Conservation (phyloP, 2,329 filamentous ascomycete species). For the Cryphonectria carpinicola region DNA sequence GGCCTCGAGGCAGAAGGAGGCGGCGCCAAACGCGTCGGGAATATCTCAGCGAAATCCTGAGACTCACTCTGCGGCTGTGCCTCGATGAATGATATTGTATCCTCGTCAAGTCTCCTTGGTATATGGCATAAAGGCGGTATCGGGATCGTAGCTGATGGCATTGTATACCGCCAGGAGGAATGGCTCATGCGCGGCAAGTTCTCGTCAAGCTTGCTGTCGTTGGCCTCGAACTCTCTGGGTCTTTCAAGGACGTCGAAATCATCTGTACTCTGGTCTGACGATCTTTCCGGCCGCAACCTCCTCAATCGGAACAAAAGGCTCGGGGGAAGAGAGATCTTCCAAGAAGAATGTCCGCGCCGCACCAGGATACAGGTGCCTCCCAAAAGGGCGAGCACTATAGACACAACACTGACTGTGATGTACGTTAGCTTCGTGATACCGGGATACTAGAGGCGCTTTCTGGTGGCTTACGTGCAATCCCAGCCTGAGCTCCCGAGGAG, state of each 20-base stretch:
- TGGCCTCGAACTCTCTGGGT: neutral
- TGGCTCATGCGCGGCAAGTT: neutral
- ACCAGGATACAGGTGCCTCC: neutral
- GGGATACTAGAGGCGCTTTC: neutral
- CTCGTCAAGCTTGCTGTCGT: neutral
- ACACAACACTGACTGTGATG: neutral
- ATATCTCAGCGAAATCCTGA: neutral
- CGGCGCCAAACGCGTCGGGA: neutral
- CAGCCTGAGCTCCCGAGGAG: neutral
- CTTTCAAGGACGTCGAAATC: neutral
- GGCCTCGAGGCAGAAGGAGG: neutral
- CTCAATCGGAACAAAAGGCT: neutral
- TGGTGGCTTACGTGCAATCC: neutral
- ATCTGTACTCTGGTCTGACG: neutral
- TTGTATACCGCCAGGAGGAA: slow-evolving; percentile 1
- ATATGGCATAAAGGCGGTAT: neutral
- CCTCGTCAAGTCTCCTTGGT: neutral
- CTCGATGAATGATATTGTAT: neutral
- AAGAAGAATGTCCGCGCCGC: neutral
- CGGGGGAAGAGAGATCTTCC: neutral
- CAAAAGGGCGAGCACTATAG: neutral
- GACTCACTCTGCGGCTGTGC: neutral
- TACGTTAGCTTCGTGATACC: neutral
- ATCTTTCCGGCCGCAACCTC: neutral
- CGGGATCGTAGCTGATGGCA: neutral